phyloP scores from a whole-genome alignment of 352 stramenopile genomes.

The Phytophthora constricta region DNA sequence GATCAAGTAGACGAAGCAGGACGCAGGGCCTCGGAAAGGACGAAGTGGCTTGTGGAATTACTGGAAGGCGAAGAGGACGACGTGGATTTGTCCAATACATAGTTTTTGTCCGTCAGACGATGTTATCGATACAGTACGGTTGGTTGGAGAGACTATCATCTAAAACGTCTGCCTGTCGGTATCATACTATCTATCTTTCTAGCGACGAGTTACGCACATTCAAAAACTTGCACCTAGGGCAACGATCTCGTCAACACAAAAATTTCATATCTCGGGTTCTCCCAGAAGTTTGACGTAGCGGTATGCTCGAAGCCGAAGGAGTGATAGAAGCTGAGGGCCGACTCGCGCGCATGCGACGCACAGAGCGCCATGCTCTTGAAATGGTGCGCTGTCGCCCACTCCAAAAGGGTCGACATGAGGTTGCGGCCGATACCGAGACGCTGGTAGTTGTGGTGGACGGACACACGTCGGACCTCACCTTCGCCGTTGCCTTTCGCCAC shows the following conservation, averaged over 20 bases:
- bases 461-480: conserved; percentile 40
- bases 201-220: background rate
- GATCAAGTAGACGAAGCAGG: background rate
- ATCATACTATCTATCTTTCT: background rate
- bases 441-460: conserved; percentile 32
- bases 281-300: conserved; percentile 27
- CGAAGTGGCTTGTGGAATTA: no score
- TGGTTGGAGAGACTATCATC: no score
- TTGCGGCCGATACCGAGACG: conserved; percentile 36
- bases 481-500: conserved; percentile 24
- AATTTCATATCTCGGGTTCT: conserved; percentile 42
- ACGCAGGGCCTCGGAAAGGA: no score
- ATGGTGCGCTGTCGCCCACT: conserved; percentile 24
- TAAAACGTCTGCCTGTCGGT: no score
- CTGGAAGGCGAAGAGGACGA: no score
- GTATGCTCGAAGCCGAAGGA: conserved; percentile 38
- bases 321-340: conserved; percentile 39
- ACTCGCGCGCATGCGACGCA: conserved; percentile 19
- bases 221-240: conserved; percentile 3
- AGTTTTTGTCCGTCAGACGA: no score
- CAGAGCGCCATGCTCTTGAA: conserved; percentile 32
- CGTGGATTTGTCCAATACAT: no score
- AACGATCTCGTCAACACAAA: conserved; percentile 41
- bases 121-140: no score
- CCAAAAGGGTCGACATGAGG: conserved; percentile 31